Percentiles rank a stretch among this genome's conserved stretches.
Evolutionary conservation across 2,329 filamentous ascomycete genomes (phyloP).

Genomic region (Pezicula neosporulosa): DNA sequence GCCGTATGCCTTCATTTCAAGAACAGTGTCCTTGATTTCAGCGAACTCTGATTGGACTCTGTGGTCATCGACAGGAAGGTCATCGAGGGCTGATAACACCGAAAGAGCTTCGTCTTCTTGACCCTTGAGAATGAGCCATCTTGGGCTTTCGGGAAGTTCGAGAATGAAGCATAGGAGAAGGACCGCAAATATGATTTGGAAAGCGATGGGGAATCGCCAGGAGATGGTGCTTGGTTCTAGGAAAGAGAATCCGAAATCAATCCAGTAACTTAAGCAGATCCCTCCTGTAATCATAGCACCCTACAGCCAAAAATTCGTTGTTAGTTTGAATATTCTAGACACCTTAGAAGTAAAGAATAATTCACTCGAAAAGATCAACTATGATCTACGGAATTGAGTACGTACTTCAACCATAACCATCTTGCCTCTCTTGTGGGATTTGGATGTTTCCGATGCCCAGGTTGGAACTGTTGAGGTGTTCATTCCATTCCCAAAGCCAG

Average conservation of each 20-base stretch:
- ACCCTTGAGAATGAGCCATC: constrained; percentile 43
- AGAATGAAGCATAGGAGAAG: constrained; percentile 52
- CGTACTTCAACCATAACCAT: constrained; percentile 54
- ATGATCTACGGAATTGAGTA: too few relatives aligned
- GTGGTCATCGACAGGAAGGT: constrained; percentile 41
- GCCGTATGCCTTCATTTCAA: constrained; percentile 42
- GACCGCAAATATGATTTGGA: constrained; percentile 55
- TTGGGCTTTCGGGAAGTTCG: constrained; percentile 47
- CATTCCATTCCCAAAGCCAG: constrained; percentile 47
- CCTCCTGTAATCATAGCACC: constrained; percentile 51
- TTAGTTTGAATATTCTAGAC: too few relatives aligned
- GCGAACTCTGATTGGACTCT: constrained; percentile 51
- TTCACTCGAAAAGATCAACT: too few relatives aligned
- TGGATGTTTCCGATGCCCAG: constrained; percentile 59
- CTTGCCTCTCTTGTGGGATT: constrained; percentile 54
- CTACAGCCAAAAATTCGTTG: too few relatives aligned
- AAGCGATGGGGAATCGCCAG: constrained; percentile 60
- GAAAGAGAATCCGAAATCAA: constrained; percentile 55
- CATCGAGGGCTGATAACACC: constrained; percentile 38
- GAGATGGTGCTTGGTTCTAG: constrained; percentile 41
- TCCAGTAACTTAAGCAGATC: constrained; percentile 57
- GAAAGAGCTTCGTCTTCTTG: constrained; percentile 39
- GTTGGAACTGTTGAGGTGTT: constrained; percentile 49
- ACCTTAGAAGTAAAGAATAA: too few relatives aligned
- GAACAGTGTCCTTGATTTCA: constrained; percentile 58